Evolutionary conservation across 805 yeast species (phyloP), one percentile per base, ranked within the genome.

Genomic region (Lachancea sp.): DNA sequence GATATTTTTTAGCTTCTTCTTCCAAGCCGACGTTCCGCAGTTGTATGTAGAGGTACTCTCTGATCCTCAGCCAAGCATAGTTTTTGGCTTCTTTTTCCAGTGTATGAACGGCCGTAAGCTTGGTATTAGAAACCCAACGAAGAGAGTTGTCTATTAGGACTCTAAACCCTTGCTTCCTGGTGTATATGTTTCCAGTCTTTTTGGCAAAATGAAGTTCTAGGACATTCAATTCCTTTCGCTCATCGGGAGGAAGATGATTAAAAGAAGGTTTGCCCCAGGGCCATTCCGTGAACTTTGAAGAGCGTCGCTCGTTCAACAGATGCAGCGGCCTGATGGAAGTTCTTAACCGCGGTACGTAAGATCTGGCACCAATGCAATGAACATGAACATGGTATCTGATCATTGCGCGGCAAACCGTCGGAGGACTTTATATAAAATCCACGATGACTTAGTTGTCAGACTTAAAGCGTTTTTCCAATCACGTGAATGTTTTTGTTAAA

Each of bases 161-260:
- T 32, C 40, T 44, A 28, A 54, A 51, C 8, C 12, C 24, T 12
- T 11, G 15, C 24, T 48, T 37, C 16, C 12, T 28, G 6, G 31
- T 29, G 29, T 53, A 51, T 8, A 45, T 17, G 29, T 45, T 45
- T n/a, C 29, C 23, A 5, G 40, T 32, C 15, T 32, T 36, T 28
- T 24, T 34, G 7, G 38, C 38, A 36, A 46, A 44, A 6, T 29
- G 9, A 13, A 49, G 40, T 12, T 33, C 38, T 11, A 34, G 21
- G 20, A 26, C 25, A 32, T 34, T 38, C 6, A 29, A 16, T 2
- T 35, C 20, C 13, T 37, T 17, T 4, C 42, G 42, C 34, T 47
- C 53, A 11, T 39, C 40, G 8, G 40, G 41, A 13, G 55, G 53
- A 25, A 51, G 37, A 35, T 47, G 48, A 18, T 26, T 37, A 22